Percentiles rank a stretch among this genome's conserved stretches.
Conservation (phyloP, 2,329 filamentous ascomycete genomes). For the Eurotiales sp. region DNA sequence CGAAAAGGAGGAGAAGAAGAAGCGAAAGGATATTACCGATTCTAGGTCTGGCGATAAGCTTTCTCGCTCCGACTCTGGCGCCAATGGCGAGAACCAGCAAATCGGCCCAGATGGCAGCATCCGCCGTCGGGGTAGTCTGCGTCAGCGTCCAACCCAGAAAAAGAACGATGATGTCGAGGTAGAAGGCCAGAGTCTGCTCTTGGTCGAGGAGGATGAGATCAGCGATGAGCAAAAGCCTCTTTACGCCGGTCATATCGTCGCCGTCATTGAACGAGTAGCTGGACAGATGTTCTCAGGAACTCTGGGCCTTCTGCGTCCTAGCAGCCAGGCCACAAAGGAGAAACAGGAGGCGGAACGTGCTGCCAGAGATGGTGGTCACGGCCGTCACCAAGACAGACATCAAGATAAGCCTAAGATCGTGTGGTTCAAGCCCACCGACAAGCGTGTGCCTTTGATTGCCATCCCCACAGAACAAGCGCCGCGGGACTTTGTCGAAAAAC, state of each 20-base stretch:
- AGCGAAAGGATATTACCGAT: conserved; percentile 97
- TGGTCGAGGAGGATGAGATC: conserved; percentile 98
- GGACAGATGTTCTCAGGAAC: conserved; percentile 99
- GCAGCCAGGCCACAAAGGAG: conserved; percentile 98
- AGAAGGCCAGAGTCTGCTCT: conserved; percentile 90
- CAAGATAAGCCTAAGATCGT: conserved; percentile 99
- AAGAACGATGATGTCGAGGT: conserved; percentile 99
- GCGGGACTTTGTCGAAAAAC: conserved; percentile 96
- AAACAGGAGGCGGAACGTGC: conserved; percentile 97
- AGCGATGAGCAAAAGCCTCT: conserved; percentile 97
- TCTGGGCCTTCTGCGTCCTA: conserved; percentile 86
- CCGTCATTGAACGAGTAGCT: conserved; percentile 92
- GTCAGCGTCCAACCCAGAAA: conserved; percentile 96
- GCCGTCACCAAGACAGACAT: conserved; percentile 72
- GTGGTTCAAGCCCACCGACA: conserved; percentile 99
- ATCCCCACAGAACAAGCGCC: conserved; percentile 98
- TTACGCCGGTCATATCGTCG: conserved; percentile 94
- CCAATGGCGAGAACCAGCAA: conserved; percentile 60
- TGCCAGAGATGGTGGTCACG: conserved; percentile 75
- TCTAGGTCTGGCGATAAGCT: conserved; percentile 68
- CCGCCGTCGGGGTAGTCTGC: conserved; percentile 86
- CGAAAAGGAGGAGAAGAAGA: conserved; percentile 99
- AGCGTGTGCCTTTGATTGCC: conserved; percentile 94
- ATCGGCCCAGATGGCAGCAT: conserved; percentile 73
- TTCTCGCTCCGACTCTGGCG: conserved; percentile 55